Base-by-base conservation (phyloP, 352 stramenopile genomes). In the Phytophthora pinifolia region DNA sequence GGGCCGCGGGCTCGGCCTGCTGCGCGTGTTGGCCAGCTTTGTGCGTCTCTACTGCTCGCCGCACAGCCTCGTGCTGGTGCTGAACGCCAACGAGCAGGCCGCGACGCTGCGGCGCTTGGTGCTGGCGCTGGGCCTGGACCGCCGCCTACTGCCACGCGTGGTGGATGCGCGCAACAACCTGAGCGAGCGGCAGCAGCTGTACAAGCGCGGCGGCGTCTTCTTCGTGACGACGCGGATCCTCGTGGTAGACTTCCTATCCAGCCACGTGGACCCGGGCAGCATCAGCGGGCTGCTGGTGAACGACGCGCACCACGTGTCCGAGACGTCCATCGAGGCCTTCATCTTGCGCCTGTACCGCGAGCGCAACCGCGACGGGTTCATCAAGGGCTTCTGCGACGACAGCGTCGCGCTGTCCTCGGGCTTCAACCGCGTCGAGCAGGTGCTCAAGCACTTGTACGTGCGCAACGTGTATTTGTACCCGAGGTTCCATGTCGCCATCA, bases 331-430 rank as follows among this genome's bases (percentile, higher is more conserved):
- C 10, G 95, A 99, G 55, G 96, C 95, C 6, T 99, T 99, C 70
- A 98, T 99, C 61, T 65, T 99, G 20, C 74, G 96, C 15, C 82
- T 99, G 29, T 98, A 96, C 71, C 85, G 89, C 32, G 82, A 94
- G 56, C 65, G 70, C 17, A 97, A 96, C 67, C 74, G 73, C 14
- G 67, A 79, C 12, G 96, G 96, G 20, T 99, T 99, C 60, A 85
- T 99, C 64, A 99, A 99, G 74, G 97, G 85, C 3, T 98, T 99
- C 70, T 96, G 88, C 6, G 95, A 99, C 67, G 80, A 98, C 47
- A 83, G 96, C 33, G 82, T 94, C 30, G 56, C 75, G 9, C 74
- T 99, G n/a, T 68, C 94, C 0, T 70, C 72, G 0, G 96, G 95
- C 2, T 99, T 99, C 70, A 95, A 93, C 61, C 94, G 94, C 31